phyloP scores from a whole-genome alignment of 495 filamentous ascomycete species.

The Penicillium pulvis region DNA sequence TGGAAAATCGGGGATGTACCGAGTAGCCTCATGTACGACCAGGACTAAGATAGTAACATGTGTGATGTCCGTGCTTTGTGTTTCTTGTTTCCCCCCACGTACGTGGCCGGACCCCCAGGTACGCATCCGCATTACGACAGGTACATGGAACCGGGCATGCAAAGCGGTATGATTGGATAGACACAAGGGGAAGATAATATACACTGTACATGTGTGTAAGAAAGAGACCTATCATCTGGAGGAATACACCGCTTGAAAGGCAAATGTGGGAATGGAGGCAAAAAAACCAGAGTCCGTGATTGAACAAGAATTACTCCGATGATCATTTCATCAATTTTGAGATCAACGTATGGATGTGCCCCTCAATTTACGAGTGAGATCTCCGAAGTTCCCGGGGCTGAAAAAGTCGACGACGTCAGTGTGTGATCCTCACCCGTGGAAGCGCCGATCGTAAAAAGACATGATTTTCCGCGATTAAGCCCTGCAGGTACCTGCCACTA shows the following conservation, averaged over 20 bases:
- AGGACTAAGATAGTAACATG: conserved; percentile 1
- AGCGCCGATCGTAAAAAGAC: conserved; percentile 16
- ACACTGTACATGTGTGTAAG: background rate
- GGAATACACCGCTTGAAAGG: conserved; percentile 27
- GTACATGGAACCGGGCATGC: conserved; percentile 19
- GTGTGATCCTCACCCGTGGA: conserved; percentile 3
- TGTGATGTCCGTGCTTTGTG: background rate
- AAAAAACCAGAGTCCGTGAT: background rate
- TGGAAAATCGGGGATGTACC: conserved; percentile 7
- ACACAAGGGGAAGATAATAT: background rate
- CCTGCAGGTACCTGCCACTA: conserved; percentile 37
- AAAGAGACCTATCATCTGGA: conserved; percentile 24
- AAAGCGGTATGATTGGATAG: background rate
- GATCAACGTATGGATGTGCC: background rate
- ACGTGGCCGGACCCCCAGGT: conserved; percentile 28
- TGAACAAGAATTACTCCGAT: background rate
- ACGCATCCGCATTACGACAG: conserved; percentile 18
- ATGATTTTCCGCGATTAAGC: conserved; percentile 24
- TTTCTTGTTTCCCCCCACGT: conserved; percentile 6
- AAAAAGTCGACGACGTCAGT: conserved; percentile 25
- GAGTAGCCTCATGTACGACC: conserved; percentile 18
- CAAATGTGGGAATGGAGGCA: conserved; percentile 9
- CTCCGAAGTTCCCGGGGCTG: conserved; percentile 1
- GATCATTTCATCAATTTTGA: no score
- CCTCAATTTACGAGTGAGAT: background rate